Evolutionary conservation across 73 alveolate genomes (phyloP).

Genomic region (Tetrahymena borealis): DNA sequence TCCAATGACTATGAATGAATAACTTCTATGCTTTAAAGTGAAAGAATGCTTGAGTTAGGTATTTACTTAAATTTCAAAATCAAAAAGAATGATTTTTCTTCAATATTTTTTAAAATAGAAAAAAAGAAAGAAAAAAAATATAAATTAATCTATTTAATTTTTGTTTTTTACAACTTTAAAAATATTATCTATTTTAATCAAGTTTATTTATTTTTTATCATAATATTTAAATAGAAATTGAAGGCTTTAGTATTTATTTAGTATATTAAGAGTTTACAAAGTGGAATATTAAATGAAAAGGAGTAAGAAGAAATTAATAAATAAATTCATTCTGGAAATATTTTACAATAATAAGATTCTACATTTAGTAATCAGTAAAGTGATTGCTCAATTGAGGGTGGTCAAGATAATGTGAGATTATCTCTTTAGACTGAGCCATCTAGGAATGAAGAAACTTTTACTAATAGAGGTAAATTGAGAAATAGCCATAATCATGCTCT

Average conservation of each 20-base stretch:
- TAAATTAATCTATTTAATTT: no score
- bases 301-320: neutral
- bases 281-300: neutral
- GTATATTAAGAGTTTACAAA: neutral
- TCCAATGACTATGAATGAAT: conserved; percentile 28
- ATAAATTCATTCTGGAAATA: neutral
- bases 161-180: no score
- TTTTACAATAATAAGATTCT: neutral
- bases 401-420: neutral
- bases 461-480: no score
- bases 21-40: neutral
- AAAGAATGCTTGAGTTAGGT: neutral
- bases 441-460: neutral
- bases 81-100: no score
- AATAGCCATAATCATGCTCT: no score
- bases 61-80: no score
- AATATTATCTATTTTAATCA: no score
- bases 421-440: neutral
- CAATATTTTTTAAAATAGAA: no score
- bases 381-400: neutral
- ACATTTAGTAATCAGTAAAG: neutral
- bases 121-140: no score
- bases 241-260: neutral
- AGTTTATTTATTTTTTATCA: no score
- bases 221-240: neutral